These are phyloP conservation scores for Globisporangium cederbergense DNA, from an alignment of 352 stramenopile species.

Conservation along the genomic window DNA sequence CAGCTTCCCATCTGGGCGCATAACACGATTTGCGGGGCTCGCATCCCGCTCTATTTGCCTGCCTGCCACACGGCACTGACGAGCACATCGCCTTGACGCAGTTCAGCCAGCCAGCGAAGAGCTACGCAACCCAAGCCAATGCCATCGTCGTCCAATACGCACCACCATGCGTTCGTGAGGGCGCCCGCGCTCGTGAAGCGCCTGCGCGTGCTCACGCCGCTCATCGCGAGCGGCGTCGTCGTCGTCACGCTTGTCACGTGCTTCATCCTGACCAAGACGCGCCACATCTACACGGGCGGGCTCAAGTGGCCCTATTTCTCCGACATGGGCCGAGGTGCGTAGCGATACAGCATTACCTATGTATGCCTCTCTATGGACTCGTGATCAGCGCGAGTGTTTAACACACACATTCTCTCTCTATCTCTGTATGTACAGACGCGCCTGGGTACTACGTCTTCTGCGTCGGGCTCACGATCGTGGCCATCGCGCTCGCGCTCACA, in stretches of 20 bases:
- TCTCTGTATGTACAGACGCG: constrained; percentile 23
- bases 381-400: background rate
- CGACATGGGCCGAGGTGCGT: constrained; percentile 48
- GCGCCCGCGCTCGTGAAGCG: background rate
- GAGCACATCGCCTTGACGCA: too few relatives aligned
- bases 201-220: constrained; percentile 20
- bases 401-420: background rate
- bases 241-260: constrained; percentile 52
- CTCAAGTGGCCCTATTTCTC: constrained; percentile 71
- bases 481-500: constrained; percentile 40
- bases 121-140: too few relatives aligned
- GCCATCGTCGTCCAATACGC: too few relatives aligned
- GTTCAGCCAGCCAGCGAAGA: too few relatives aligned
- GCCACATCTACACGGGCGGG: constrained; percentile 48
- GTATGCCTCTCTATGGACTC: background rate
- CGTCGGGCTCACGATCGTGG: constrained; percentile 41
- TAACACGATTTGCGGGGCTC: too few relatives aligned
- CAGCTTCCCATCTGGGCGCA: too few relatives aligned
- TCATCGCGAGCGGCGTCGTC: constrained; percentile 34
- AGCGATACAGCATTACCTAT: background rate
- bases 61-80: too few relatives aligned
- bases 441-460: constrained; percentile 65
- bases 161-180: background rate
- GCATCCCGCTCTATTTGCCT: too few relatives aligned
- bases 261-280: constrained; percentile 43